Evolutionary conservation across 305 asterid species (phyloP).

Genomic region (Plantago coronopus): DNA sequence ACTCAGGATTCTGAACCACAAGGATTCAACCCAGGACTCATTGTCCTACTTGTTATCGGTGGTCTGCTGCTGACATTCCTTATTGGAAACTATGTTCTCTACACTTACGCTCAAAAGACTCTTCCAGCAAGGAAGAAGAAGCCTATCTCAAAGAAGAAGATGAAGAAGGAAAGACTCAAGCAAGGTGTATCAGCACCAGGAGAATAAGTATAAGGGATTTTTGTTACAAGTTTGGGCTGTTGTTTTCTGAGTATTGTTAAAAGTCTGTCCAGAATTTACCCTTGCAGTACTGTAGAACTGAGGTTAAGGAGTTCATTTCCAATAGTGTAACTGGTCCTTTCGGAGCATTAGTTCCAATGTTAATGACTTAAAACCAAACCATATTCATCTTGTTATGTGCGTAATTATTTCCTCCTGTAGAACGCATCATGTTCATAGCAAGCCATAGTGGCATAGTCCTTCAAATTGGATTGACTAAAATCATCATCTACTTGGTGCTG

Average conservation of each 20-base stretch:
- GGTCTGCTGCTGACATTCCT: slow-evolving; percentile 71
- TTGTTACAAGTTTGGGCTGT: slow-evolving; percentile 23
- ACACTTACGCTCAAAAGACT: slow-evolving; percentile 70
- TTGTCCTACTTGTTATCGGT: slow-evolving; percentile 70
- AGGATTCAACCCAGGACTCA: slow-evolving; percentile 88
- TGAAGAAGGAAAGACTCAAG: slow-evolving; percentile 92
- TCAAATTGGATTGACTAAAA: too few species aligned
- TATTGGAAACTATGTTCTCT: slow-evolving; percentile 71
- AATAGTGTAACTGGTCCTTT: neutral
- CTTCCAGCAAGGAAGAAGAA: slow-evolving; percentile 92
- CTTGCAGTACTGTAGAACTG: slow-evolving; percentile 16
- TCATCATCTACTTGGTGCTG: too few species aligned
- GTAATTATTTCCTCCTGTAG: too few species aligned
- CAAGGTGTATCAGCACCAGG: slow-evolving; percentile 93
- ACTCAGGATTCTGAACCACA: slow-evolving; percentile 39
- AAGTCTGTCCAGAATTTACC: slow-evolving; percentile 16
- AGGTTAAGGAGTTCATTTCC: neutral
- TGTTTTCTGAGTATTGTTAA: slow-evolving; percentile 8
- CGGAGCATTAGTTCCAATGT: neutral
- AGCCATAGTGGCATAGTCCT: too few species aligned
- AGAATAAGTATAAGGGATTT: slow-evolving; percentile 43
- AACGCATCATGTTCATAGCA: too few species aligned
- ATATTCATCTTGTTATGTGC: too few species aligned
- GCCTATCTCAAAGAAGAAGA: slow-evolving; percentile 95
- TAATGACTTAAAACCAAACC: too few species aligned